Conservation (phyloP, 1,139 yeast genomes). For the Kodamaea sp. region DNA sequence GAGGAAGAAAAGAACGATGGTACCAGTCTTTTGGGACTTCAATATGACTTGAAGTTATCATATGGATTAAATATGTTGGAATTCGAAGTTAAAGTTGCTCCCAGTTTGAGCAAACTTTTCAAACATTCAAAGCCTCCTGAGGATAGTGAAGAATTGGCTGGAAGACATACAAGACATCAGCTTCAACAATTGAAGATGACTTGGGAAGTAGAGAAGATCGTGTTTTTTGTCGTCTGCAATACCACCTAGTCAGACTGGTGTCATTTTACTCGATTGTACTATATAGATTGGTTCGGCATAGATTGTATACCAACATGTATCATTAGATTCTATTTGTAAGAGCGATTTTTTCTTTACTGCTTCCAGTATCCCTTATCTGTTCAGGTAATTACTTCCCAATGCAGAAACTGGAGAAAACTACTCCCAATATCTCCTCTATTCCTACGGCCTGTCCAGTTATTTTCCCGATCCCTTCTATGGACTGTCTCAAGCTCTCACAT, state of each 20-base stretch:
- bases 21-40: constrained; percentile 31
- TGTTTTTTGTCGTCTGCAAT: constrained; percentile 28
- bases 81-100: constrained; percentile 50
- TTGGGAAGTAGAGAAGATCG: constrained; percentile 50
- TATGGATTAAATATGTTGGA: constrained; percentile 49
- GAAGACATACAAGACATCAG: constrained; percentile 51
- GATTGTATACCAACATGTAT: constrained; percentile 2
- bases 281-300: neutral
- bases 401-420: constrained; percentile 88
- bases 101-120: constrained; percentile 34
- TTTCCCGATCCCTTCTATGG: constrained; percentile 87
- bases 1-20: constrained; percentile 27
- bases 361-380: neutral
- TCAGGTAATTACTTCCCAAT: constrained; percentile 71
- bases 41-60: constrained; percentile 51
- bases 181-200: constrained; percentile 48
- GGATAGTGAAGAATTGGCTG: constrained; percentile 30
- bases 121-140: constrained; percentile 25
- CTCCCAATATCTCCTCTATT: constrained; percentile 86
- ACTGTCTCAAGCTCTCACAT: constrained; percentile 69
- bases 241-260: constrained; percentile 7
- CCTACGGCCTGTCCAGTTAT: constrained; percentile 90
- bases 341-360: neutral
- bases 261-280: neutral
- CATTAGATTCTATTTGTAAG: no score